phyloP scores from a whole-genome alignment of 2,329 filamentous ascomycete genomes.

The Sporothrix humicola region DNA sequence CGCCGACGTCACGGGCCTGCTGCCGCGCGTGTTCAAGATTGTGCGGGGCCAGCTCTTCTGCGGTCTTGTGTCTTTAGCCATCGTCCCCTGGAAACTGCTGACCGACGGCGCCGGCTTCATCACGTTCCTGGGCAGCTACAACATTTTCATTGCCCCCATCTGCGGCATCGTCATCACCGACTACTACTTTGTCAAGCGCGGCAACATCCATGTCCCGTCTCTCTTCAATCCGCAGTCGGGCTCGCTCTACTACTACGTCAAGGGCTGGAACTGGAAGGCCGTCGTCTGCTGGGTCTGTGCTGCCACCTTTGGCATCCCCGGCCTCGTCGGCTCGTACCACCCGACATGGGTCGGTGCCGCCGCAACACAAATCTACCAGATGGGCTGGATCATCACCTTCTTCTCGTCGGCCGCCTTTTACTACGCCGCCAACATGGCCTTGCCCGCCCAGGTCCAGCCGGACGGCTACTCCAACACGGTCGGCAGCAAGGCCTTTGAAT shows the following conservation, averaged over 20 bases:
- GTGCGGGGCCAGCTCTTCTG: conserved; percentile 43
- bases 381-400: conserved; percentile 48
- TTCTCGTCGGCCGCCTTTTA: conserved; percentile 44
- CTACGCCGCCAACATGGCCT: conserved; percentile 44
- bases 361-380: conserved; percentile 44
- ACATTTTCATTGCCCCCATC: conserved; percentile 38
- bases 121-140: conserved; percentile 39
- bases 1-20: conserved; percentile 45
- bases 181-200: conserved; percentile 40
- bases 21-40: conserved; percentile 48
- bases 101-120: conserved; percentile 35
- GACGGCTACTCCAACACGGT: conserved; percentile 20
- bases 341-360: conserved; percentile 41
- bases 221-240: conserved; percentile 14
- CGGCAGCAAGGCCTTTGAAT: conserved; percentile 24
- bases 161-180: conserved; percentile 33
- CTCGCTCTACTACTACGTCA: conserved; percentile 42
- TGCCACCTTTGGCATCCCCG: conserved; percentile 46
- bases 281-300: conserved; percentile 44
- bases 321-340: conserved; percentile 46
- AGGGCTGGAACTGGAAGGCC: conserved; percentile 46
- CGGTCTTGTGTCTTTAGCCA: conserved; percentile 36
- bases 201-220: conserved; percentile 35
- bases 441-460: conserved; percentile 43
- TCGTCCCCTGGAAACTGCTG: conserved; percentile 40